Conservation (phyloP, 805 yeast species). For the Isabelozyma rhagii region DNA sequence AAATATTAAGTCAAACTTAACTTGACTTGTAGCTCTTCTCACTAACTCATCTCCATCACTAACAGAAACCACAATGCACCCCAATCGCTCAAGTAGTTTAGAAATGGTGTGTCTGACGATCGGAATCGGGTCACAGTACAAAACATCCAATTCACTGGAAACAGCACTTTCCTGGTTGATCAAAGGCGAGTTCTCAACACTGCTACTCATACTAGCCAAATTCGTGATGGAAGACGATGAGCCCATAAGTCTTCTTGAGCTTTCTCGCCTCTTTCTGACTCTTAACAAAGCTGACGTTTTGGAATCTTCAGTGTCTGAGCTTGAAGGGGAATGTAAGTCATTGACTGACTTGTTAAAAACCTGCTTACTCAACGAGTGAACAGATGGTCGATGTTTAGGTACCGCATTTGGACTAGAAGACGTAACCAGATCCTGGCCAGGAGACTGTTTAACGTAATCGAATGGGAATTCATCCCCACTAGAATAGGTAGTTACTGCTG, state of each 20-base stretch:
- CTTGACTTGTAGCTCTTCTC: conserved; percentile 76
- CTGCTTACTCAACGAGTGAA: conserved; percentile 24
- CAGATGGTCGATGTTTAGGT: conserved; percentile 15
- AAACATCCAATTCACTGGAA: conserved; percentile 51
- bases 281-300: conserved; percentile 48
- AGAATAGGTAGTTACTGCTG: conserved; percentile 27
- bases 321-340: conserved; percentile 46
- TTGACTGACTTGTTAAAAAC: conserved; percentile 12
- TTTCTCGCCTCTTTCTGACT: conserved; percentile 53
- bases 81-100: conserved; percentile 60
- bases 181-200: conserved; percentile 7
- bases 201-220: conserved; percentile 6
- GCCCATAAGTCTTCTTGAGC: conserved; percentile 36
- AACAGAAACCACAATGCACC: conserved; percentile 78
- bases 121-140: conserved; percentile 86
- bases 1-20: conserved; percentile 79
- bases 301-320: conserved; percentile 66
- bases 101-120: conserved; percentile 68
- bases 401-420: neutral
- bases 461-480: conserved; percentile 27
- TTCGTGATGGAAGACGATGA: conserved; percentile 5
- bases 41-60: conserved; percentile 80
- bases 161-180: conserved; percentile 1
- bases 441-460: conserved; percentile 9
- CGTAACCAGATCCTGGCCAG: conserved; percentile 4